Evolutionary conservation across 768 basidiomycete genomes (phyloP).

Genomic region (Rhodotorula kratochvilovae): DNA sequence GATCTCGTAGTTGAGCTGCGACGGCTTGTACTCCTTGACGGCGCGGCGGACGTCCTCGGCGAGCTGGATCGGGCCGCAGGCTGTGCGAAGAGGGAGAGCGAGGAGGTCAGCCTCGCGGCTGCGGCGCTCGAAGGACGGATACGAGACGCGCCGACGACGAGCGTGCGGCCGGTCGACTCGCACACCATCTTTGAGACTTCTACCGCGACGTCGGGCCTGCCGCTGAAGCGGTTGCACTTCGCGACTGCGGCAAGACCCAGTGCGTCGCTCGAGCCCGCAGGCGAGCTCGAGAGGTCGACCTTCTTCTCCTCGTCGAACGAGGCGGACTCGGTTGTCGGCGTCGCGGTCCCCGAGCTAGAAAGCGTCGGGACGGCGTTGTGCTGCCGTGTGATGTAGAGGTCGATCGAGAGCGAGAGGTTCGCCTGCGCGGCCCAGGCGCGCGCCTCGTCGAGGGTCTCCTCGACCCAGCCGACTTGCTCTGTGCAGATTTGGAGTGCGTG

Average conservation of each 20-base stretch:
- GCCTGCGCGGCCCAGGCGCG: not conserved
- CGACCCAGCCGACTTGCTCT: slow-evolving; percentile 27
- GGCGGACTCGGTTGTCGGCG: not conserved
- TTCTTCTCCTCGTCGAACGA: not conserved
- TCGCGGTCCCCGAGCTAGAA: not conserved
- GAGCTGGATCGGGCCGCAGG: not conserved
- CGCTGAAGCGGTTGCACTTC: not conserved
- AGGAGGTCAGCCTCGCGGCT: too few relatives aligned
- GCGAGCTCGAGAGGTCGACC: too few relatives aligned
- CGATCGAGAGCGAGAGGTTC: not conserved
- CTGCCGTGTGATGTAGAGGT: slow-evolving; percentile 3
- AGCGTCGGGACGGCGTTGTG: not conserved
- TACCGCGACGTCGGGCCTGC: not conserved
- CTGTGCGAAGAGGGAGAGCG: too few relatives aligned
- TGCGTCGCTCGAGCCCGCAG: not conserved
- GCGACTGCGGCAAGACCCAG: not conserved
- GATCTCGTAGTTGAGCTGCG: not conserved
- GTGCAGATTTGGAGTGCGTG: too few relatives aligned
- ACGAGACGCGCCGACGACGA: not conserved
- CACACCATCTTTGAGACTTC: not conserved
- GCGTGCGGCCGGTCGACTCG: not conserved
- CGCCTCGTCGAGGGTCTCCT: not conserved
- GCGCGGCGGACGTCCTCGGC: not conserved
- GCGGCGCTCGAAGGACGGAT: too few relatives aligned
- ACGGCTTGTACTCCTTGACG: not conserved